Percentiles rank a stretch among this genome's conserved stretches.
Conservation (phyloP, 1,139 yeast genomes). For the Pneumocystis murina region DNA sequence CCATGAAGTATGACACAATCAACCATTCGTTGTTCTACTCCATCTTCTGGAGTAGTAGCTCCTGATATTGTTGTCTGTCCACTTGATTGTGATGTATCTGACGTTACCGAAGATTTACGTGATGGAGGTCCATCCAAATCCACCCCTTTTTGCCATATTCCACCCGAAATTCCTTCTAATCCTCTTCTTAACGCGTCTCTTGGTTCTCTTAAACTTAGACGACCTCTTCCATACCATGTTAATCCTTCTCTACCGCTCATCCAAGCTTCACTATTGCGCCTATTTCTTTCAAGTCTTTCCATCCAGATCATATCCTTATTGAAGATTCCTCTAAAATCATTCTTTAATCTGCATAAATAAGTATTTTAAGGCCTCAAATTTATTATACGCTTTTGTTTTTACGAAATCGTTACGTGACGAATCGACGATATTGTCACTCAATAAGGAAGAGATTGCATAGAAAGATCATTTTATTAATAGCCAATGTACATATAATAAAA, state of each 20-base stretch:
- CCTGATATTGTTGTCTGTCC: background rate
- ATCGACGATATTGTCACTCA: too few species aligned
- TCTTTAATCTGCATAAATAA: too few species aligned
- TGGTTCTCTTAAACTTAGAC: background rate
- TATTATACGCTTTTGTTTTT: too few species aligned
- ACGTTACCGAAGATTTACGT: background rate
- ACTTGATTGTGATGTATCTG: background rate
- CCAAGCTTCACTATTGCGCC: background rate
- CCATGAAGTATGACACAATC: background rate
- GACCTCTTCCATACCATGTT: background rate
- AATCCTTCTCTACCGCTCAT: background rate
- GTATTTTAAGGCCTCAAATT: too few species aligned
- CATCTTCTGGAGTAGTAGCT: background rate
- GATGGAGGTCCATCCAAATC: background rate
- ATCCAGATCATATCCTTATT: background rate
- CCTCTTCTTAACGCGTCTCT: background rate
- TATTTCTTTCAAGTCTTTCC: background rate
- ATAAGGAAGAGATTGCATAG: too few species aligned
- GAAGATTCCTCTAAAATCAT: too few species aligned
- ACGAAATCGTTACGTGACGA: too few species aligned
- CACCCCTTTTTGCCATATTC: background rate
- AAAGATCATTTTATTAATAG: too few species aligned
- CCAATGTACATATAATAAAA: too few species aligned
- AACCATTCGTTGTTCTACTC: background rate
- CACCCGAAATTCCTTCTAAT: background rate